These are phyloP conservation scores for Alternaria arbusti DNA, from an alignment of 2,329 filamentous ascomycete species.

Conservation along the genomic window DNA sequence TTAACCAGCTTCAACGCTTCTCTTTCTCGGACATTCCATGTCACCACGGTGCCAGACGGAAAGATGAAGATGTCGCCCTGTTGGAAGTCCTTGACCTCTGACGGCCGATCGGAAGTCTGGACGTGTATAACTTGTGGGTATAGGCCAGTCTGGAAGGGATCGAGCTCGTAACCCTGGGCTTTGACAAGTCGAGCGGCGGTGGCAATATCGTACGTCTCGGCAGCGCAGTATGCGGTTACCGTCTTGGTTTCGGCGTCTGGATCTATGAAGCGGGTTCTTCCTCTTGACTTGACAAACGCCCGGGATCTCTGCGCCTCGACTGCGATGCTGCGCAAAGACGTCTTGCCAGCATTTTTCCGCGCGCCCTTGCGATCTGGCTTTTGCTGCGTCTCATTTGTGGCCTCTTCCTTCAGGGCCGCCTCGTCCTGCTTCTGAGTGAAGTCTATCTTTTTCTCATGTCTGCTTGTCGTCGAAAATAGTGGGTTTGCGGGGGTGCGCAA, in stretches of 20 bases:
- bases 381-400: slow-evolving; percentile 9
- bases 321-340: slow-evolving; percentile 77
- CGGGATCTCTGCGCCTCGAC: slow-evolving; percentile 77
- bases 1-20: slow-evolving; percentile 64
- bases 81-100: slow-evolving; percentile 56
- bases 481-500: slow-evolving; percentile 9
- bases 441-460: slow-evolving; percentile 31
- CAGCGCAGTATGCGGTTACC: slow-evolving; percentile 70
- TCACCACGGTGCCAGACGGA: slow-evolving; percentile 89
- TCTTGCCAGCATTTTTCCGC: slow-evolving; percentile 41
- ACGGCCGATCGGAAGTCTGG: slow-evolving; percentile 50
- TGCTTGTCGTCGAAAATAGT: slow-evolving; percentile 22
- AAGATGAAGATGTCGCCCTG: slow-evolving; percentile 92
- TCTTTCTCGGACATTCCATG: slow-evolving; percentile 84
- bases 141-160: slow-evolving; percentile 66
- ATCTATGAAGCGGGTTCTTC: slow-evolving; percentile 53
- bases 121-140: slow-evolving; percentile 72
- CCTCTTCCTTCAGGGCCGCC: slow-evolving; percentile 12
- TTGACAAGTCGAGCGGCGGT: slow-evolving; percentile 64
- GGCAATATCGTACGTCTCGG: slow-evolving; percentile 69
- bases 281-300: slow-evolving; percentile 58
- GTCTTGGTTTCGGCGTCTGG: slow-evolving; percentile 57
- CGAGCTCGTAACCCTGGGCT: slow-evolving; percentile 65
- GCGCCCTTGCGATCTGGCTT: slow-evolving; percentile 27
- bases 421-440: slow-evolving; percentile 32